Conservation (phyloP, 495 filamentous ascomycete species). For the Penicillium chermesinum region DNA sequence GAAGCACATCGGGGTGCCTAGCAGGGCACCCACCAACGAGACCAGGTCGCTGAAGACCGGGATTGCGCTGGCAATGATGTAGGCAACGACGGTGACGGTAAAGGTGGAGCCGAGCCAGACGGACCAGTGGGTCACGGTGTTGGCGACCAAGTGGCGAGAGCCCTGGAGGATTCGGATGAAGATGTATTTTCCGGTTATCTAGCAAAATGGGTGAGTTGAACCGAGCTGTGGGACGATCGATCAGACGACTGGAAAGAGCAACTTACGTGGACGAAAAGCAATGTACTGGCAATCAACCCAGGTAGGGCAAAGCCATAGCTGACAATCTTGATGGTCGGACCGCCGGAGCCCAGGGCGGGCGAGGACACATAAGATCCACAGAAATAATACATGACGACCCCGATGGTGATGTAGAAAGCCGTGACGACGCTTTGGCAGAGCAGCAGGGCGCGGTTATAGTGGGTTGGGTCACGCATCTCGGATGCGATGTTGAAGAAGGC, state of each 20-base stretch:
- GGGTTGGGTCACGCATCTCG: constrained; percentile 63
- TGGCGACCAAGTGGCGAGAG: constrained; percentile 52
- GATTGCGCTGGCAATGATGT: constrained; percentile 65
- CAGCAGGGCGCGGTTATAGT: constrained; percentile 52
- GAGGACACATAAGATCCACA: constrained; percentile 58
- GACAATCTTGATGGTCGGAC: constrained; percentile 55
- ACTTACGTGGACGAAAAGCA: constrained; percentile 28
- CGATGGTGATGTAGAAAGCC: constrained; percentile 59
- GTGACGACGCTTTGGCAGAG: constrained; percentile 39
- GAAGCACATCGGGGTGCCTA: constrained; percentile 45
- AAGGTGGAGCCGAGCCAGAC: constrained; percentile 56
- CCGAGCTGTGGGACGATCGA: background rate
- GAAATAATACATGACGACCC: constrained; percentile 62
- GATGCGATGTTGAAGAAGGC: constrained; percentile 68
- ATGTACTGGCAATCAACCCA: constrained; percentile 29
- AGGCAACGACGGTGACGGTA: constrained; percentile 54
- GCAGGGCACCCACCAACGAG: constrained; percentile 55
- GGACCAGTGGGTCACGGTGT: constrained; percentile 50
- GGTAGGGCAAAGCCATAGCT: constrained; percentile 69
- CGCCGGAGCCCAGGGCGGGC: constrained; percentile 65
- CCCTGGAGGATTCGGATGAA: constrained; percentile 53
- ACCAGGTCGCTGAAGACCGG: constrained; percentile 64
- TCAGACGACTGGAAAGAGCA: background rate
- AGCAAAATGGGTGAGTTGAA: background rate
- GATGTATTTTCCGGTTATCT: constrained; percentile 52